These are phyloP conservation scores for Achaetomiella virescens DNA, from an alignment of 495 filamentous ascomycete genomes.

Conservation along the genomic window DNA sequence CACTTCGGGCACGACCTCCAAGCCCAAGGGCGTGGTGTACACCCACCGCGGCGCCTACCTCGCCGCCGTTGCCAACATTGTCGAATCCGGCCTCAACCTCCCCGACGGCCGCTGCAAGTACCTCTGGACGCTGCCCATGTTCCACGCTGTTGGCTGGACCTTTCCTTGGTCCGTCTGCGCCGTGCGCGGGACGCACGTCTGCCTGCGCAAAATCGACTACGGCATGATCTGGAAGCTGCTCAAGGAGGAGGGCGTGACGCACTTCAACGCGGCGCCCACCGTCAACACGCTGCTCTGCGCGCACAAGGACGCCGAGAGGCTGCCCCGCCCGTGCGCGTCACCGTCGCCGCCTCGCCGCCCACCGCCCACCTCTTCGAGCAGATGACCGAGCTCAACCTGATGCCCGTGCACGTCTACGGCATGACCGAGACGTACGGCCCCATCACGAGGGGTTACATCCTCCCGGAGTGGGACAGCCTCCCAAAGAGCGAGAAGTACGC, in stretches of 20 bases:
- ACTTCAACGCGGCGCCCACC: slow-evolving; percentile 94
- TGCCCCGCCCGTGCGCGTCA: slow-evolving; percentile 73
- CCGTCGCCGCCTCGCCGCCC: slow-evolving; percentile 87
- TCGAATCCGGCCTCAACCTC: slow-evolving; percentile 80
- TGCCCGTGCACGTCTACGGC: slow-evolving; percentile 92
- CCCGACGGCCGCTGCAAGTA: slow-evolving; percentile 65
- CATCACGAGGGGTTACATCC: slow-evolving; percentile 84
- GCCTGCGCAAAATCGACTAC: slow-evolving; percentile 91
- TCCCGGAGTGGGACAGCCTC: slow-evolving; percentile 74
- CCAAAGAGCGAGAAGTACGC: slow-evolving; percentile 66
- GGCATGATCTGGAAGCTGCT: slow-evolving; percentile 82
- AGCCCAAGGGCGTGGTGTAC: slow-evolving; percentile 89
- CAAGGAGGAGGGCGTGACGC: slow-evolving; percentile 77
- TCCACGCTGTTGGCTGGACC: slow-evolving; percentile 90
- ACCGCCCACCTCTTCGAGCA: slow-evolving; percentile 83
- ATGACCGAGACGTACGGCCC: slow-evolving; percentile 95
- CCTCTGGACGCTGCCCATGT: slow-evolving; percentile 93
- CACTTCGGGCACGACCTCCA: slow-evolving; percentile 88
- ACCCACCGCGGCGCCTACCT: slow-evolving; percentile 86
- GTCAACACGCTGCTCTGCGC: slow-evolving; percentile 92
- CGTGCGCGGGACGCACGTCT: slow-evolving; percentile 89
- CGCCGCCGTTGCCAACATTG: slow-evolving; percentile 74
- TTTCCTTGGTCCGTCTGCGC: slow-evolving; percentile 87
- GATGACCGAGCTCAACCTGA: slow-evolving; percentile 78
- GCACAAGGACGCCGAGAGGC: slow-evolving; percentile 57